phyloP scores from a whole-genome alignment of 169 alveolate species.

The Eimeria falciformis region DNA sequence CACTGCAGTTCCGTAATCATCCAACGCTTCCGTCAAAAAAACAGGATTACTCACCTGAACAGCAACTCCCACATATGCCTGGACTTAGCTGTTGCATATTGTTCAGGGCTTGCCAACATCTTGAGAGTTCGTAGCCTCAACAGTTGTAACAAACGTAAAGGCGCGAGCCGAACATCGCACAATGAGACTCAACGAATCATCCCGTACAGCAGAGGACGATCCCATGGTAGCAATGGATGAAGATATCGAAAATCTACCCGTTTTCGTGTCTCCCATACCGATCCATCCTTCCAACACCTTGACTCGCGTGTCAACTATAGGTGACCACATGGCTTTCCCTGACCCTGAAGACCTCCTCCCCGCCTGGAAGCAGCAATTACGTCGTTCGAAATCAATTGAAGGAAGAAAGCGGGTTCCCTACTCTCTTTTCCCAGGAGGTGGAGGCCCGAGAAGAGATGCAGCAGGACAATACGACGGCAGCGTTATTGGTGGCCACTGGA shows the following conservation, averaged over 20 bases:
- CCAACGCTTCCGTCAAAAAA: neutral
- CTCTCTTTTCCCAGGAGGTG: conserved; percentile 6
- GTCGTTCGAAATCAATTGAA: conserved; percentile 61
- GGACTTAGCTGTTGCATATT: neutral
- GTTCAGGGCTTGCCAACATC: neutral
- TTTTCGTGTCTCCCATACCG: conserved; percentile 60
- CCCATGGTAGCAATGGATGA: conserved; percentile 19
- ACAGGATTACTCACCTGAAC: neutral
- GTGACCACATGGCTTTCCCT: conserved; percentile 24
- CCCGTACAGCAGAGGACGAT: neutral
- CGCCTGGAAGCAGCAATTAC: conserved; percentile 58
- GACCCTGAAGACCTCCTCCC: conserved; percentile 59
- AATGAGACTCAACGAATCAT: conserved; percentile 10
- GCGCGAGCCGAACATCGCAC: neutral
- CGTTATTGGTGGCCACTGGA: conserved; percentile 63
- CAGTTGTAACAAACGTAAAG: neutral
- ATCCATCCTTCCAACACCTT: conserved; percentile 43
- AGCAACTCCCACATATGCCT: neutral
- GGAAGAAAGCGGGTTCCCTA: neutral
- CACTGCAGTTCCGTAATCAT: neutral
- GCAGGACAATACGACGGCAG: conserved; percentile 2
- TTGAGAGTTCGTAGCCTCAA: neutral
- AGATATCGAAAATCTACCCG: conserved; percentile 51
- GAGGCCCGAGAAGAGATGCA: neutral
- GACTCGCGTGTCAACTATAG: conserved; percentile 61